Evolutionary conservation across 2,329 filamentous ascomycete genomes (phyloP).

Genomic region (Calonectria crousiana): DNA sequence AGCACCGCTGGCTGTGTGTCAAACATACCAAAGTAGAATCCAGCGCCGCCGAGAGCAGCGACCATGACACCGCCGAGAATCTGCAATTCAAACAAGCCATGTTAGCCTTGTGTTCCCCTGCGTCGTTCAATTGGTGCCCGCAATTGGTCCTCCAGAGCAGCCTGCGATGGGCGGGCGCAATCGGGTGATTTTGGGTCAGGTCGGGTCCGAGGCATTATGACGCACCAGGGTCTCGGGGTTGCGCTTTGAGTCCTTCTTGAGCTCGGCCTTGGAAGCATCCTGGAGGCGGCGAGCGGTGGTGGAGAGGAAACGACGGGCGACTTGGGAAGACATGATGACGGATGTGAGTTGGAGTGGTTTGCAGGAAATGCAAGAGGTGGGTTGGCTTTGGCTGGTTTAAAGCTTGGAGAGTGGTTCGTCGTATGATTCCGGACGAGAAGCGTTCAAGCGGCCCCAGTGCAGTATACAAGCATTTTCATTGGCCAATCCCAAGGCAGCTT

Average conservation of each 20-base stretch:
- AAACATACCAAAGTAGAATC: slow-evolving; percentile 84
- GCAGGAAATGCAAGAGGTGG: slow-evolving; percentile 34
- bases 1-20: slow-evolving; percentile 7
- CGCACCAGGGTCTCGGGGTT: slow-evolving; percentile 61
- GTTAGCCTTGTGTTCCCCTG: slow-evolving; percentile 30
- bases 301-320: slow-evolving; percentile 68
- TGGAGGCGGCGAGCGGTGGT: slow-evolving; percentile 65
- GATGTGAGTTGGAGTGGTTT: slow-evolving; percentile 33
- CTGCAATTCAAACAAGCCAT: slow-evolving; percentile 59
- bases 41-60: slow-evolving; percentile 86
- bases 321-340: slow-evolving; percentile 66
- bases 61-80: slow-evolving; percentile 93
- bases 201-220: slow-evolving; percentile 47
- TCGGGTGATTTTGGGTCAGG: slow-evolving; percentile 20
- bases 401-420: slow-evolving; percentile 43
- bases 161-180: slow-evolving; percentile 10
- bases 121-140: slow-evolving; percentile 1
- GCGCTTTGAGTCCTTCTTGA: slow-evolving; percentile 70
- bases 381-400: slow-evolving; percentile 33
- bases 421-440: slow-evolving; percentile 47
- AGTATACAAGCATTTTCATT: slow-evolving; percentile 40
- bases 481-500: slow-evolving; percentile 40
- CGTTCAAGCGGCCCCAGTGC: slow-evolving; percentile 32
- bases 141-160: not conserved
- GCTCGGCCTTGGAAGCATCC: slow-evolving; percentile 58